Base-by-base conservation (phyloP, 2,329 filamentous ascomycete genomes). In the Xylariaceae sp. region DNA sequence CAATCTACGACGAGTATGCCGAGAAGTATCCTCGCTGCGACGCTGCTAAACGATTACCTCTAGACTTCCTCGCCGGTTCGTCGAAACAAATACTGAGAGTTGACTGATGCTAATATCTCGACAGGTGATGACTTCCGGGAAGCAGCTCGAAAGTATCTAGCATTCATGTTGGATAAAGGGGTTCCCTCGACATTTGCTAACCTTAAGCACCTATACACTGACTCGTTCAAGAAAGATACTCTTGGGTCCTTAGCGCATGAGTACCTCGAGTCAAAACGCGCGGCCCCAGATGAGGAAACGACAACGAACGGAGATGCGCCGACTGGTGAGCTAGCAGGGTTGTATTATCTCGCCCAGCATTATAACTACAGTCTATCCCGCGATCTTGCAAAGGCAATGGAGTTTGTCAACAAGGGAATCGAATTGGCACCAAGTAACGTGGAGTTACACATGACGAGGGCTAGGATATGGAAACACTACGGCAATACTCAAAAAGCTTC, bases 111-210 rank as follows among this genome's bases (percentile, higher is more conserved):
- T 54, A 44, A 54, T 16, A 41, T 20, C 43, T 37, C 40, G 41
- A 43, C 45, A 87, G 89, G 91, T 3, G 87, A 96, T 43, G 86
- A 88, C 3, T 99, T 99, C 77, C 84, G 83, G 69, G 76, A 86
- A 65, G 88, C 90, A 20, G 93, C 89, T 7, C 88, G 92, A 70
- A 75, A 78, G 20, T 99, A 99, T 71, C 74, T 99, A 58, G 83
- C 87, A 48, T 81, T 88, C 26, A 96, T 96, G 89, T 81, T 99
- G 54, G 87, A 89, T 73, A 96, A 93, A 75, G 95, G 93, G 10
- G 90, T 98, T 3, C 93, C 95, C 1, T 99, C 95, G 2, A 93
- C 93, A 2, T 99, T 99, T 74, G 92, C 92, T 37, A 99, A 98
- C 74, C 82, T 99, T 58, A 99, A 99, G 78, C 87, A 96, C 64